A percentile compares a stretch with the other conserved stretches of the same genome.
Conservation (phyloP, 1,284 basidiomycete genomes). For the Albatrellus sp. region DNA sequence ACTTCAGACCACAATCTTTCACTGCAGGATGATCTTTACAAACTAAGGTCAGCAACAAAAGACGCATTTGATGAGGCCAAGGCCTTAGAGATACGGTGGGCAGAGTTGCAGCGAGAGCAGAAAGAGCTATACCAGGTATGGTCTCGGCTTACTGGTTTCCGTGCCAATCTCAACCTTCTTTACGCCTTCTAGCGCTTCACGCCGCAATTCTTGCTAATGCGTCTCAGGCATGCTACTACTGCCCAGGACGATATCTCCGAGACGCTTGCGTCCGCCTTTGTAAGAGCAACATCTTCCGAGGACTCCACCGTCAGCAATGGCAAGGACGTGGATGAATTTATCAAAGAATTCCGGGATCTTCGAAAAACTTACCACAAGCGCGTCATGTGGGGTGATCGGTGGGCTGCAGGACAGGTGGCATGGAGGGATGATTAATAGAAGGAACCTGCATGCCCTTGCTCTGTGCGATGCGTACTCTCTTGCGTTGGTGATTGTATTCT, state of each 20-base stretch:
- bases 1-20: constrained; percentile 58
- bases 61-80: constrained; percentile 79
- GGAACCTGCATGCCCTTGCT: background rate
- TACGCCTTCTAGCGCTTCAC: constrained; percentile 51
- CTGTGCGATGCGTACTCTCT: background rate
- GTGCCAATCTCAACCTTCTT: background rate
- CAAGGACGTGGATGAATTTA: constrained; percentile 74
- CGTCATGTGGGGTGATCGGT: constrained; percentile 78
- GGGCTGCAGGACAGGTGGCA: constrained; percentile 71
- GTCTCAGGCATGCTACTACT: constrained; percentile 74
- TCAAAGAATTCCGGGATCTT: constrained; percentile 76
- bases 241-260: constrained; percentile 86
- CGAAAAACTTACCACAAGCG: constrained; percentile 85
- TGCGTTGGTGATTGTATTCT: background rate
- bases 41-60: constrained; percentile 67
- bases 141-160: constrained; percentile 3
- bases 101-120: constrained; percentile 77
- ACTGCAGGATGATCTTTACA: constrained; percentile 62
- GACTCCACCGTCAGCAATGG: constrained; percentile 32
- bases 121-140: constrained; percentile 75
- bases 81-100: constrained; percentile 68
- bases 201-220: constrained; percentile 76
- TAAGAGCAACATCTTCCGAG: constrained; percentile 39
- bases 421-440: constrained; percentile 51
- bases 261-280: constrained; percentile 66